Evolutionary conservation across 306 rosid species (phyloP).

Genomic region (Pueraria montana): DNA sequence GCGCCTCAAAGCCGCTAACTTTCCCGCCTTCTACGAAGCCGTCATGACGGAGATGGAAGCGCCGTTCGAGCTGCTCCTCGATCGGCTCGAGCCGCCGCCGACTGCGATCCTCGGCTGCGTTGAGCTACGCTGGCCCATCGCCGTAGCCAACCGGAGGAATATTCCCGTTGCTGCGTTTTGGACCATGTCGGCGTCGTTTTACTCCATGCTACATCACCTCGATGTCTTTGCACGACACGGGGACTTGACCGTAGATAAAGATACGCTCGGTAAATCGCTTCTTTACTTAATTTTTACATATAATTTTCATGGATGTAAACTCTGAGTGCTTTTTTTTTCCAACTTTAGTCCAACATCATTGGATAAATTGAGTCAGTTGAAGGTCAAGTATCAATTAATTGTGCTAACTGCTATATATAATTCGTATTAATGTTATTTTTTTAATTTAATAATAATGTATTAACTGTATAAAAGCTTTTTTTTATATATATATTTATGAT

Average conservation of each 20-base stretch:
- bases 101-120: constrained; percentile 47
- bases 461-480: too few relatives aligned
- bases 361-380: neutral
- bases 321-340: too few relatives aligned
- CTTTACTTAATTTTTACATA: too few relatives aligned
- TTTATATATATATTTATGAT: neutral
- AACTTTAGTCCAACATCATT: neutral
- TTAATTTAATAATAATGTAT: neutral
- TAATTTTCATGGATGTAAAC: too few relatives aligned
- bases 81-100: constrained; percentile 52
- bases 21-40: constrained; percentile 50
- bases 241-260: neutral
- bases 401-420: neutral
- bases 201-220: constrained; percentile 41
- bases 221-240: constrained; percentile 12
- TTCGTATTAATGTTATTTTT: neutral
- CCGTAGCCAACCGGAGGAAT: constrained; percentile 48
- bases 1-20: constrained; percentile 41
- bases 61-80: constrained; percentile 61
- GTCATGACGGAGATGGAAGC: constrained; percentile 57
- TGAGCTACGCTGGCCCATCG: constrained; percentile 49
- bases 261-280: constrained; percentile 32
- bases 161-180: constrained; percentile 60
- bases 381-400: neutral
- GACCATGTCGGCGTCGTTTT: constrained; percentile 58